Evolutionary conservation across 768 basidiomycete species (phyloP).

Genomic region (Daedaleopsis sinensis): DNA sequence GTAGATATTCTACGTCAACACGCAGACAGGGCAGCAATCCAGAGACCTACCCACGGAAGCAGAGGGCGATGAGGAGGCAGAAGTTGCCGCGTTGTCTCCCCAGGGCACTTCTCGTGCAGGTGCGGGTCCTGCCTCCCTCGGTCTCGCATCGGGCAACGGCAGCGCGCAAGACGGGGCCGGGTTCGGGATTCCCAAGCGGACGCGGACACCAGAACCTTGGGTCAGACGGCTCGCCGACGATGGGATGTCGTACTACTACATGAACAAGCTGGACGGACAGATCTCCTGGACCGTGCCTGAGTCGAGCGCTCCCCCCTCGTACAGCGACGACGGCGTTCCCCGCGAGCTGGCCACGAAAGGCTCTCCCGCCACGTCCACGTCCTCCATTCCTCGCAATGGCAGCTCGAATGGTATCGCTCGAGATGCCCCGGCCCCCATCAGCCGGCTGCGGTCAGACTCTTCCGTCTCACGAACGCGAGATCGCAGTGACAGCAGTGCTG

Average conservation of each 20-base stretch:
- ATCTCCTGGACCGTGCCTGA: conserved; percentile 58
- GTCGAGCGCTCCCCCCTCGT: conserved; percentile 1
- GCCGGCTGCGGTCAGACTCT: conserved; percentile 38
- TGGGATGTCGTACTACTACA: conserved; percentile 77
- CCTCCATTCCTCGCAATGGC: conserved; percentile 14
- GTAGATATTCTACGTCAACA: conserved; percentile 95
- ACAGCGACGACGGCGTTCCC: conserved; percentile 3
- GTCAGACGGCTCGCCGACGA: conserved; percentile 78
- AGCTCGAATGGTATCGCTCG: conserved; percentile 8
- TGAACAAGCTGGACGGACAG: conserved; percentile 70
- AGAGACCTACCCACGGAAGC: conserved; percentile 81
- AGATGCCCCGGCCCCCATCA: conserved; percentile 3
- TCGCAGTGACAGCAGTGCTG: conserved; percentile 35
- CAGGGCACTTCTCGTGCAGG: conserved; percentile 52
- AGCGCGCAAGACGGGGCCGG: conserved; percentile 40
- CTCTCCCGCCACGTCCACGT: neutral
- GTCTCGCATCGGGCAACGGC: conserved; percentile 39
- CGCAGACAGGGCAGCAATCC: conserved; percentile 80
- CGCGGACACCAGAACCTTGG: conserved; percentile 83
- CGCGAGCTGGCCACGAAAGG: neutral
- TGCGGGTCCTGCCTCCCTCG: conserved; percentile 50
- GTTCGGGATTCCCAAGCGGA: conserved; percentile 61
- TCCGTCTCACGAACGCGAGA: conserved; percentile 32
- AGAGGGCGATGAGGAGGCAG: conserved; percentile 68
- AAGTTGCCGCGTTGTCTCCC: conserved; percentile 62